Evolutionary conservation across 2,329 filamentous ascomycete species (phyloP), one percentile per base, ranked within the genome.

Genomic region (Colletotrichum plurivorum): DNA sequence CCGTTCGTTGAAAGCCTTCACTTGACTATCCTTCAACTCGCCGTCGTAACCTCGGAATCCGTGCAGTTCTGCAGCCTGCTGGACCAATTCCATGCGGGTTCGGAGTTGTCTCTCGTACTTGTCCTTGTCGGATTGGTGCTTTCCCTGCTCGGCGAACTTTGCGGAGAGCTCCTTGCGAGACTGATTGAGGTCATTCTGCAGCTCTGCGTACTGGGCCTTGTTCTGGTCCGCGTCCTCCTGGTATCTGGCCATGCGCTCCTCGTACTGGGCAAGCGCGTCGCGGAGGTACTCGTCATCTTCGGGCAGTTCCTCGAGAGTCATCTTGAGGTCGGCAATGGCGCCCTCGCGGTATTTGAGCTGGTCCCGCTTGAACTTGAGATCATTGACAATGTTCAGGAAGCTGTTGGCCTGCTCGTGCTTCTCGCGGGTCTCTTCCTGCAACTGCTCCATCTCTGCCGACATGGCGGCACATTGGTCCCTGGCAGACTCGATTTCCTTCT

Each of bases 41-140:
- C 91, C 89, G 71, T 97, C 94, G 75, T 93, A 97, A 0, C 95
- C 95, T 41, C 94, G 91, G 71, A 99, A 93, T 67, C 89, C 90
- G 78, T 97, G 93, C 27, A 85, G 86, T 53, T 89, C 86, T 16
- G 95, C 94, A 45, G 93, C 90, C 66, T 95, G 91, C 72, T 91
- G 94, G 63, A 98, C 90, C 78, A 97, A 87, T 10, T 88, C 85
- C 75, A 92, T 87, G 46, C 95, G 92, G 52, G 88, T 84, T 73
- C 89, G 84, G 4, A 97, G 78, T 72, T 98, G 93, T 4, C 92
- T 89, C 76, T 98, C 94, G 76, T 96, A 94, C 74, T 92, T 93
- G 71, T 93, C 92, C 81, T 95, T 94, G 76, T 97, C 92, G 2
- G 95, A 95, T 78, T 96, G 89, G 73, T 92, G 90, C 73, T 92